Conservation (phyloP, 495 filamentous ascomycete species). For the Aspergillus avenaceus region DNA sequence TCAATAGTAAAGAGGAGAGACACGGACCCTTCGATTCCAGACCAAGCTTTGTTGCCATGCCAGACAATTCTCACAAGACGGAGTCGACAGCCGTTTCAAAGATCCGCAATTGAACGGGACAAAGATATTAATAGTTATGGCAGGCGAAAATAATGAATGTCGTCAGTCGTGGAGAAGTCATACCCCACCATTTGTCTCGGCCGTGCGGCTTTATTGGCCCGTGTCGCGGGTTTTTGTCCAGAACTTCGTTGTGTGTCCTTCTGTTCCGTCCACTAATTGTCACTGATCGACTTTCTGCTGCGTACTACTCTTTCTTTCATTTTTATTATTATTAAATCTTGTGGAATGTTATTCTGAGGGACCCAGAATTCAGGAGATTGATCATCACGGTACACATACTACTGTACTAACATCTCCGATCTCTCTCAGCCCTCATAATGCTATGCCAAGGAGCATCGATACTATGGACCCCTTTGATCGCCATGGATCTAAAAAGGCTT, state of each 20-base stretch:
- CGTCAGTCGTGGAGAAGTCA: constrained; percentile 19
- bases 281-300: no score
- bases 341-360: no score
- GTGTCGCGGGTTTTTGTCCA: neutral
- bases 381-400: no score
- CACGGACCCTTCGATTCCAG: constrained; percentile 18
- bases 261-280: no score
- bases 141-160: constrained; percentile 19
- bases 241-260: neutral
- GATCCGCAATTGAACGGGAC: neutral
- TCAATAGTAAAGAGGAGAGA: neutral
- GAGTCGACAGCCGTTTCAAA: neutral
- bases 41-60: constrained; percentile 12
- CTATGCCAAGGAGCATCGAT: no score
- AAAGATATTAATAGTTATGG: constrained; percentile 8
- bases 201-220: constrained; percentile 10
- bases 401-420: no score
- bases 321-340: no score
- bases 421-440: no score
- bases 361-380: no score
- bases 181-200: constrained; percentile 11
- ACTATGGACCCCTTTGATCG: no score
- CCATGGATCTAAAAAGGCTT: no score
- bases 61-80: constrained; percentile 10
- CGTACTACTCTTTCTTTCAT: no score